These are phyloP conservation scores for Talaromyces adpressus DNA, from an alignment of 495 filamentous ascomycete genomes.

Conservation along the genomic window DNA sequence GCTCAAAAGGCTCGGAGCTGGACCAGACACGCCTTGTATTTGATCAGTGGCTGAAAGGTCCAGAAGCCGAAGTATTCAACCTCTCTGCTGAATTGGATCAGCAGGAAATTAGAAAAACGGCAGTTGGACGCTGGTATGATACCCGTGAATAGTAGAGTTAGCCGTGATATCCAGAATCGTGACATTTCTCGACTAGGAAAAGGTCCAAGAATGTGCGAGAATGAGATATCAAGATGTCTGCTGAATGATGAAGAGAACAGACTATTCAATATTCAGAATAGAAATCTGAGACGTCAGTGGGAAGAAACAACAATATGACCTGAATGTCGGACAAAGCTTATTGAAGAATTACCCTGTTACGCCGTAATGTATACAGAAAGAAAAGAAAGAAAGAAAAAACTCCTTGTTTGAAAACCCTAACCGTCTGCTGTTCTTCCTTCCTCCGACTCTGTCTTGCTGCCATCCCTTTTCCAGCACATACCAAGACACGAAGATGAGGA, in stretches of 20 bases:
- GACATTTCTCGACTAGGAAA: neutral
- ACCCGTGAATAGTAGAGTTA: no score
- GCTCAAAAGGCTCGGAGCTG: no score
- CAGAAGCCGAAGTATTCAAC: no score
- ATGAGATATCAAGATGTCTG: neutral
- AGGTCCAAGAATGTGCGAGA: neutral
- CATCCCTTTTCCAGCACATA: constrained; percentile 6
- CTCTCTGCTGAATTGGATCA: no score
- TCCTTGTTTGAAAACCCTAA: constrained; percentile 5
- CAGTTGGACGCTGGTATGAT: no score
- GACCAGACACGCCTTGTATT: no score
- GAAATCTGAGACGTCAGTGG: neutral
- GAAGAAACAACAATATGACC: constrained; percentile 6
- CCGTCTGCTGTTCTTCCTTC: constrained; percentile 2
- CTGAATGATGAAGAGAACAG: neutral
- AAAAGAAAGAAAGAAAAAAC: neutral
- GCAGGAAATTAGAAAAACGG: no score
- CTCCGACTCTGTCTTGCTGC: neutral
- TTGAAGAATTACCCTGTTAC: constrained; percentile 10
- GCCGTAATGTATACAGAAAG: constrained; percentile 12
- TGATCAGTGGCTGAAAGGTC: no score
- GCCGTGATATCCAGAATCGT: neutral
- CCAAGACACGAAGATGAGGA: constrained; percentile 10
- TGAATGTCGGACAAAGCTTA: constrained; percentile 1
- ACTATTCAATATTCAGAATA: neutral